Conservation (phyloP, 441 rosid species). For the Populus hybrid region DNA sequence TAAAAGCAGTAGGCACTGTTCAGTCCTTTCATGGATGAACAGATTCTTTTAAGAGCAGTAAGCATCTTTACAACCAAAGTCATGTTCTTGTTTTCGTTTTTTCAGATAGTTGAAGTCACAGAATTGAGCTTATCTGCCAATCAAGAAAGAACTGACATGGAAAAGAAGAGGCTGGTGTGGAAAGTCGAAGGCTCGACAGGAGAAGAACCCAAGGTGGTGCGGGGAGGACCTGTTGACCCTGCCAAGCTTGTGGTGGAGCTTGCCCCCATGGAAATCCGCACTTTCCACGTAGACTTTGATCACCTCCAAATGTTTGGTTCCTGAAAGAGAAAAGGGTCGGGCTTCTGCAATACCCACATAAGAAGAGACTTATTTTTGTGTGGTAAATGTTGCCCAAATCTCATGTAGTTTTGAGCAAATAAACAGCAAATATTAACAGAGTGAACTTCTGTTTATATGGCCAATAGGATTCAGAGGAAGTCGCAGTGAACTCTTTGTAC, state of each 20-base stretch:
- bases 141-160: conserved; percentile 72
- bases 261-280: conserved; percentile 86
- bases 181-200: conserved; percentile 48
- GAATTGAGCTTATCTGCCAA: conserved; percentile 80
- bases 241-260: conserved; percentile 61
- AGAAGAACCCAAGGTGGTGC: conserved; percentile 33
- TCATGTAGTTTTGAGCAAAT: background rate
- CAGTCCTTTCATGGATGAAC: background rate
- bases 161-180: conserved; percentile 73
- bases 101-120: conserved; percentile 54
- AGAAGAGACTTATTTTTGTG: background rate
- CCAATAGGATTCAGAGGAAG: background rate
- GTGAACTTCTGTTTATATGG: background rate
- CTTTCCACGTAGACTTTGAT: conserved; percentile 52
- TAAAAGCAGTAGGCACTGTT: conserved; percentile 21
- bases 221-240: conserved; percentile 65
- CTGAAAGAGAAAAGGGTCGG: conserved; percentile 11
- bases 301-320: conserved; percentile 19
- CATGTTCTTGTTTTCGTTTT: background rate
- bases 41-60: background rate
- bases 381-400: background rate
- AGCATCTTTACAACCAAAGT: background rate
- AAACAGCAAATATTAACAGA: background rate
- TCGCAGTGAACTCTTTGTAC: background rate
- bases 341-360: background rate